Evolutionary conservation across 1,139 yeast genomes (phyloP), one percentile per base, ranked within the genome.

Genomic region (Yamadazyma aaseri): DNA sequence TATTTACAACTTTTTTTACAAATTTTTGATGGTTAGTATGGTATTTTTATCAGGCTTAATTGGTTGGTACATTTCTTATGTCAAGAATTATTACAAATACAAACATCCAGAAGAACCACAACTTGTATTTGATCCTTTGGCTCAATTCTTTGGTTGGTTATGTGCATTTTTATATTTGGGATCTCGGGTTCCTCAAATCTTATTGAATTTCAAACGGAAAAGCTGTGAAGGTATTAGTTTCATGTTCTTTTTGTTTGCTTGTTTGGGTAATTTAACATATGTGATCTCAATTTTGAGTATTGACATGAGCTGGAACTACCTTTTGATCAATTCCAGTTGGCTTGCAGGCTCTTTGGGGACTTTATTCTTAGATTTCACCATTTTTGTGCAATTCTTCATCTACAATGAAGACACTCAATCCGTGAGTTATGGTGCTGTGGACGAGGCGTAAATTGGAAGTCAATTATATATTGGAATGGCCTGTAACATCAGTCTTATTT

Each of bases 181-280:
- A 1, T 87, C 96, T 11, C 70, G 97, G 47, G 60, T 90, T 16
- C 97, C 97, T 1, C 97, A 90, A 61, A 86, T 90, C 40, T 58
- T 86, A 38, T 71, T 90, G 41, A 90, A 90, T 60, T 86, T 71
- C 54, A 71, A 81, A 56, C 73, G 97, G 49, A 87, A 87, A 61
- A 84, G 95, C 2, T 86, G 96, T 53, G 97, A 89, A 41, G 97
- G 97, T 18, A 84, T 90, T 34, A 84, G 95, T 17, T 87, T 90
- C 55, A 71, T 90, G 72, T 90, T 90, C 60, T 90, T 90, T 61
- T 64, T 89, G 26, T 89, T 90, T 69, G 97, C 97, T 22, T 87
- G 96, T 56, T 64, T 90, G 40, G 97, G 97, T 30, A 90, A 90
- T 56, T 67, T 86, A 53, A 86, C 96, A 0, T 90, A 87, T 50